Evolutionary conservation across 176 grass and related monocot species (phyloP).

Genomic region (Triticum turgidum): DNA sequence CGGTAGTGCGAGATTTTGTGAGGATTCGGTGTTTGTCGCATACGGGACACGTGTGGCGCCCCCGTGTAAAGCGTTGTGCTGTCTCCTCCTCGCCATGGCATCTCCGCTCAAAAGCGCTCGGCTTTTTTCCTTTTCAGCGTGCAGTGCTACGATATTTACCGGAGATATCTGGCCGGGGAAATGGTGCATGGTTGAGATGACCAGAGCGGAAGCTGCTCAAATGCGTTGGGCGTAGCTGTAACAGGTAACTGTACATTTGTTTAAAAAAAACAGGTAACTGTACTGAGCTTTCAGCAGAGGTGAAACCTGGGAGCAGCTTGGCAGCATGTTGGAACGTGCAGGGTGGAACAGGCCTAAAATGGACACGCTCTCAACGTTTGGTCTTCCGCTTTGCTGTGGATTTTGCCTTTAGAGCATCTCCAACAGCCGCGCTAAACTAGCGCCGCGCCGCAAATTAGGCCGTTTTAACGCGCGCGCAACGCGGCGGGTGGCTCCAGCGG

Average conservation of each 20-base stretch:
- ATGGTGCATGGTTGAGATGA: not conserved
- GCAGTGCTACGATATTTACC: not conserved
- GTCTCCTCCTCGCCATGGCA: conserved; percentile 19
- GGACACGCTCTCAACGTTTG: not conserved
- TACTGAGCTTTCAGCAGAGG: not conserved
- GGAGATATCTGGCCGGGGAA: not conserved
- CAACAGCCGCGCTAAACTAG: no score
- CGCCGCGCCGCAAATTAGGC: no score
- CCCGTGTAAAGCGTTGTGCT: not conserved
- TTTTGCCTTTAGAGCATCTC: not conserved
- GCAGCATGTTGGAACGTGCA: no score
- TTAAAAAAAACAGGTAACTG: no score
- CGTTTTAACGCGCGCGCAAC: no score
- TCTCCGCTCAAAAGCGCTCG: not conserved
- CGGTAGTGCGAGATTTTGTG: not conserved
- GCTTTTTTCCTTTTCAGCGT: not conserved
- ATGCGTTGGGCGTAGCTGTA: no score
- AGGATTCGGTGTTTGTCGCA: conserved; percentile 34
- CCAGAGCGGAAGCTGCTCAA: no score
- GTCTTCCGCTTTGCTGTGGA: not conserved
- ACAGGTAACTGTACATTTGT: not conserved
- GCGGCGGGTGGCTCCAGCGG: no score
- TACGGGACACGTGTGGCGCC: conserved; percentile 31
- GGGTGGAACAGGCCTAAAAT: not conserved
- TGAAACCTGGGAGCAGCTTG: not conserved